A percentile compares a stretch with the other conserved stretches of the same genome.
phyloP scores from a whole-genome alignment of 495 filamentous ascomycete genomes.

The Amniculicola lignicola region DNA sequence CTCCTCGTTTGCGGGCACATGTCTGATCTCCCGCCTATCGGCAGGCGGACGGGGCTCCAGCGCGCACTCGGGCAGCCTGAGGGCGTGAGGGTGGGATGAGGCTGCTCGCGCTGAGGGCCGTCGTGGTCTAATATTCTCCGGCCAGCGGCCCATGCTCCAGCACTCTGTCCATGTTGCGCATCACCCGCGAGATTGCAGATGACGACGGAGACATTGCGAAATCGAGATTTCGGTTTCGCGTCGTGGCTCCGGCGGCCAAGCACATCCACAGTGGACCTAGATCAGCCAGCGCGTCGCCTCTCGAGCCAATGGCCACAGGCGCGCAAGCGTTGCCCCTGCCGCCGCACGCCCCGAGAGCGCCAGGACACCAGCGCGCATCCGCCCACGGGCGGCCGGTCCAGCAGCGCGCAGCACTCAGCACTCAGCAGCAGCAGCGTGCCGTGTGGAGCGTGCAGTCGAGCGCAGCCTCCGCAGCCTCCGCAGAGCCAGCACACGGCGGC shows the following conservation, averaged over 20 bases:
- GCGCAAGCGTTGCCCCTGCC: conserved; percentile 2
- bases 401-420: too few species aligned
- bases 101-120: neutral
- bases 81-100: neutral
- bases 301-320: conserved; percentile 6
- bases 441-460: too few species aligned
- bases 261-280: conserved; percentile 3
- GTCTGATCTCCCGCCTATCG: too few species aligned
- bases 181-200: neutral
- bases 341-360: neutral
- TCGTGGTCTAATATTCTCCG: neutral
- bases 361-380: too few species aligned
- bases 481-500: too few species aligned
- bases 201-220: neutral
- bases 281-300: conserved; percentile 14
- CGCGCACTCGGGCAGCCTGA: too few species aligned
- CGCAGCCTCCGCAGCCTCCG: too few species aligned
- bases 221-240: too few species aligned
- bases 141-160: neutral
- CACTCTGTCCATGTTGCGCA: neutral
- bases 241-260: neutral
- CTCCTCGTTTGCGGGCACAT: conserved; percentile 4
- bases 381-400: too few species aligned
- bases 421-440: too few species aligned
- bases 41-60: too few species aligned